Percentiles rank a stretch among this genome's conserved stretches.
These are phyloP conservation scores for Meyerozyma guilliermondii DNA, from an alignment of 1,139 yeast species.

Conservation along the genomic window DNA sequence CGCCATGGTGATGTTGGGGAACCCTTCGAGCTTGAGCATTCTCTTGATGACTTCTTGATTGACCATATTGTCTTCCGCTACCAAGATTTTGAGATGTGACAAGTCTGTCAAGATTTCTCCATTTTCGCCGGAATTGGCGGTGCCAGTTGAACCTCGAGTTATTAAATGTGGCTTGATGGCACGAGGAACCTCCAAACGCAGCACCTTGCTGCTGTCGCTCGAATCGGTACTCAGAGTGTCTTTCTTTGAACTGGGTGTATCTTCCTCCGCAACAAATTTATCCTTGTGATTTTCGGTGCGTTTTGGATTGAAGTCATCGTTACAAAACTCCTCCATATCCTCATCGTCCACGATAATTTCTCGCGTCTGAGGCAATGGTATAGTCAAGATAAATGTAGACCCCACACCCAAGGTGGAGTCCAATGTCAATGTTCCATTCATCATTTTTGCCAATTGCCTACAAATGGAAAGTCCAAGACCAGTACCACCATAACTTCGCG, in stretches of 20 bases:
- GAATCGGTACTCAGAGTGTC: constrained; percentile 3
- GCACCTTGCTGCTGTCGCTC: not conserved
- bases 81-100: constrained; percentile 52
- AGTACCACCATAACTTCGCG: constrained; percentile 91
- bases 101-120: constrained; percentile 26
- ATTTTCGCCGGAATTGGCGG: constrained; percentile 37
- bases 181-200: constrained; percentile 6
- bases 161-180: constrained; percentile 44
- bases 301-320: constrained; percentile 40
- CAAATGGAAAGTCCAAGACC: constrained; percentile 94
- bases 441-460: constrained; percentile 81
- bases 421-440: constrained; percentile 76
- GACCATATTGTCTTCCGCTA: constrained; percentile 92
- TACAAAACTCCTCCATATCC: constrained; percentile 37
- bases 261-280: constrained; percentile 23
- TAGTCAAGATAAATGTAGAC: constrained; percentile 71
- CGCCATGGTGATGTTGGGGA: constrained; percentile 66
- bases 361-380: constrained; percentile 72
- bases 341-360: constrained; percentile 43
- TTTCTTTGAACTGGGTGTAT: constrained; percentile 6
- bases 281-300: constrained; percentile 34
- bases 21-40: constrained; percentile 79
- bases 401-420: constrained; percentile 72
- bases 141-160: constrained; percentile 52
- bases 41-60: constrained; percentile 87